Conservation (phyloP, 169 alveolate species). For the Eimeria praecox region DNA sequence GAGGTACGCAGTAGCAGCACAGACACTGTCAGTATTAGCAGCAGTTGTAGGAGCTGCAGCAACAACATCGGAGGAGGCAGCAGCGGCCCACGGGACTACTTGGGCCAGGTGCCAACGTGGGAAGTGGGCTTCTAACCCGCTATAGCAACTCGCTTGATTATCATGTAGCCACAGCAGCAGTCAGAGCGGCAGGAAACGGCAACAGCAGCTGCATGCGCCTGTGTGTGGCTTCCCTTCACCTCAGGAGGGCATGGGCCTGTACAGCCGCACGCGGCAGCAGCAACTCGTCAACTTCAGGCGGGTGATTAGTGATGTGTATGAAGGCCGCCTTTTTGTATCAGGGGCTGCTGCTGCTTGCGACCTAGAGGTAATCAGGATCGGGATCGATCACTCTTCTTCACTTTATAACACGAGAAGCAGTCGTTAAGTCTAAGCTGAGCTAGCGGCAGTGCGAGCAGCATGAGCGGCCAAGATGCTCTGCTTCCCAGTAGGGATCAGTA, state of each 20-base stretch:
- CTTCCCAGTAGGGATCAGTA: background rate
- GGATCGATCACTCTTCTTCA: background rate
- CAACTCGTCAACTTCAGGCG: constrained; percentile 57
- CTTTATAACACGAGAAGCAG: background rate
- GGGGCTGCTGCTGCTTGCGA: constrained; percentile 77
- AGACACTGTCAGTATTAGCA: background rate
- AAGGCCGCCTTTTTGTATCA: constrained; percentile 54
- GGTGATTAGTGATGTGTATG: constrained; percentile 63
- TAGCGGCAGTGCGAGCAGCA: background rate
- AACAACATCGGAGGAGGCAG: background rate
- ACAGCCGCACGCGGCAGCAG: constrained; percentile 75
- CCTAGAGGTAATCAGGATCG: constrained; percentile 10
- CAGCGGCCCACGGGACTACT: background rate
- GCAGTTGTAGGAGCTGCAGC: background rate
- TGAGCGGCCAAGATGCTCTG: background rate
- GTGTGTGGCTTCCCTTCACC: constrained; percentile 2
- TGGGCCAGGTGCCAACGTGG: background rate
- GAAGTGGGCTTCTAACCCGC: background rate
- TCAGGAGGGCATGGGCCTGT: constrained; percentile 74
- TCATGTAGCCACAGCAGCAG: background rate
- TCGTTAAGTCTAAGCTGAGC: background rate
- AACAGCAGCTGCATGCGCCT: background rate
- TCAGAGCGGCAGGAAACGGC: background rate
- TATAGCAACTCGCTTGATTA: background rate
- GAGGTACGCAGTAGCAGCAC: constrained; percentile 41